A percentile compares a stretch with the other conserved stretches of the same genome.
phyloP scores from a whole-genome alignment of 2,329 filamentous ascomycete species.

The Epichloe baconii region DNA sequence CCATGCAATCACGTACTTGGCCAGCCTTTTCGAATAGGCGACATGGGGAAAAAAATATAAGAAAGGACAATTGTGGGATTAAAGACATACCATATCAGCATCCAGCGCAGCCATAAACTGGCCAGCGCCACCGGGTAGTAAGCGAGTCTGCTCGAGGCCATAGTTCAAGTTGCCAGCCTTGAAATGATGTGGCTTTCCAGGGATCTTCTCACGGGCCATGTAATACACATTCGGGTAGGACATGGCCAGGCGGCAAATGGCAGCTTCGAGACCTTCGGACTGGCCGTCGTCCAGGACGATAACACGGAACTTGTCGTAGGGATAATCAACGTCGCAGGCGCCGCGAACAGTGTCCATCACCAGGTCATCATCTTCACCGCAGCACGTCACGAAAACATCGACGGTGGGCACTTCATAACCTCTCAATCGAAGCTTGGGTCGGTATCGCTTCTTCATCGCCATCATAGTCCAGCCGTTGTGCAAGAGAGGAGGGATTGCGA shows the following conservation, averaged over 20 bases:
- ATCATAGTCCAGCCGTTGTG: slow-evolving; percentile 46
- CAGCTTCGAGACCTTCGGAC: slow-evolving; percentile 27
- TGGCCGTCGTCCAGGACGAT: slow-evolving; percentile 43
- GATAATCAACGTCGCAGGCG: slow-evolving; percentile 42
- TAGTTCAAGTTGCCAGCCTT: slow-evolving; percentile 54
- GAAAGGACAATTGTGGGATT: background rate
- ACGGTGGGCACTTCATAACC: slow-evolving; percentile 38
- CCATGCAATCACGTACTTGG: background rate
- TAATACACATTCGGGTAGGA: slow-evolving; percentile 38
- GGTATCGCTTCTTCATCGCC: slow-evolving; percentile 38
- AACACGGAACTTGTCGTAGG: slow-evolving; percentile 36
- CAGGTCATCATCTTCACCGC: slow-evolving; percentile 41
- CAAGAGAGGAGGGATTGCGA: slow-evolving; percentile 38
- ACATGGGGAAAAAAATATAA: background rate
- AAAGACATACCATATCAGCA: slow-evolving; percentile 43
- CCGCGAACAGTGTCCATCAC: slow-evolving; percentile 44
- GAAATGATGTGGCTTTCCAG: slow-evolving; percentile 40
- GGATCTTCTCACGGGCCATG: slow-evolving; percentile 35
- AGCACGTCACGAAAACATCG: slow-evolving; percentile 44
- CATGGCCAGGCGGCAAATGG: slow-evolving; percentile 23
- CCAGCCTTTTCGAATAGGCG: background rate
- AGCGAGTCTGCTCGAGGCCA: slow-evolving; percentile 35
- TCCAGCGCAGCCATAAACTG: slow-evolving; percentile 51
- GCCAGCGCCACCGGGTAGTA: slow-evolving; percentile 40
- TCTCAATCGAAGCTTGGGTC: slow-evolving; percentile 38